These are phyloP conservation scores for Pulveroboletus sp. DNA, from an alignment of 1,284 basidiomycete species.

Conservation along the genomic window DNA sequence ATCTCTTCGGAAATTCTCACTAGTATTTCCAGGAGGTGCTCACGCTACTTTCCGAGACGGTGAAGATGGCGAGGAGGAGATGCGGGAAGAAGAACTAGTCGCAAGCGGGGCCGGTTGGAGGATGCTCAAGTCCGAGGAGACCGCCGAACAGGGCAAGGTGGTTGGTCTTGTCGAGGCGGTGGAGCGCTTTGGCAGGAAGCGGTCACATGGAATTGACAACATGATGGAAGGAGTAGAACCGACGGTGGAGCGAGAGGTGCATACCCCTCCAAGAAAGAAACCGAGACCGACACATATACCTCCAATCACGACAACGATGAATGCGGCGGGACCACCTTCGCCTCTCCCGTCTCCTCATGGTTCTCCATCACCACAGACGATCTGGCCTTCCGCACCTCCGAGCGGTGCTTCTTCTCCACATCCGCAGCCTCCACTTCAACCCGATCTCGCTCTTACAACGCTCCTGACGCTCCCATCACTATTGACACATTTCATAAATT, in stretches of 20 bases:
- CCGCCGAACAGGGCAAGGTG: slow-evolving; percentile 47
- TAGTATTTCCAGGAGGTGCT: slow-evolving; percentile 76
- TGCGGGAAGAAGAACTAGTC: slow-evolving; percentile 68
- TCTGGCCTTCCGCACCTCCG: slow-evolving; percentile 76
- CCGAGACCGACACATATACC: slow-evolving; percentile 59
- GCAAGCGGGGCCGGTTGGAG: slow-evolving; percentile 72
- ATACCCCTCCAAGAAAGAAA: slow-evolving; percentile 74
- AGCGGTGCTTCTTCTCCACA: slow-evolving; percentile 70
- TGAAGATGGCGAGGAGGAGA: slow-evolving; percentile 60
- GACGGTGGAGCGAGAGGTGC: slow-evolving; percentile 47
- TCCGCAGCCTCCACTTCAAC: slow-evolving; percentile 70
- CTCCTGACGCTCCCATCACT: slow-evolving; percentile 79
- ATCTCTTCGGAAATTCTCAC: slow-evolving; percentile 69
- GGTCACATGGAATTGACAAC: slow-evolving; percentile 65
- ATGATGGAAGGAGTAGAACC: slow-evolving; percentile 79
- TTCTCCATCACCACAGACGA: slow-evolving; percentile 70
- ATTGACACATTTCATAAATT: slow-evolving; percentile 68
- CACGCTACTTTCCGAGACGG: slow-evolving; percentile 75
- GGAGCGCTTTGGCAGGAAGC: slow-evolving; percentile 78
- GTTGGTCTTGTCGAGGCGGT: slow-evolving; percentile 75
- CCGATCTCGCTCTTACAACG: slow-evolving; percentile 74
- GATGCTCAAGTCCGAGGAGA: slow-evolving; percentile 67
- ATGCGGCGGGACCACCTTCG: slow-evolving; percentile 75
- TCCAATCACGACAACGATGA: slow-evolving; percentile 58
- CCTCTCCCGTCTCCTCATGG: slow-evolving; percentile 80